These are phyloP conservation scores for Chloromonas sp. DNA, from an alignment of 163 green algal species.

Conservation along the genomic window DNA sequence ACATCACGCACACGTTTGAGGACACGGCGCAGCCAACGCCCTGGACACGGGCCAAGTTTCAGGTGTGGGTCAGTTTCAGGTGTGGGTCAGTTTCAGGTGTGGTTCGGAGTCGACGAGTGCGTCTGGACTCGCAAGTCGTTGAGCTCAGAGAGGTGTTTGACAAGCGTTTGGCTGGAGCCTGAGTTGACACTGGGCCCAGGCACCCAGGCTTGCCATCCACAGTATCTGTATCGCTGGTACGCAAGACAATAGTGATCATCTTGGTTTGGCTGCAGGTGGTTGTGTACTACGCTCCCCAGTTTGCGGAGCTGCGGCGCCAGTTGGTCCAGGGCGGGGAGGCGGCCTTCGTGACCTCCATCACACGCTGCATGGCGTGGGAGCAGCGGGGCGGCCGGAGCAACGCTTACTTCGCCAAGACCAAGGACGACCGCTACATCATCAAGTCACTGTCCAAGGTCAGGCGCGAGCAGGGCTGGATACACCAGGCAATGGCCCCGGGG, in stretches of 20 bases:
- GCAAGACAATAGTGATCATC: neutral
- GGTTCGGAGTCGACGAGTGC: neutral
- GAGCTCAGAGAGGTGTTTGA: too few relatives aligned
- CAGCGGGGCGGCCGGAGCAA: conserved; percentile 83
- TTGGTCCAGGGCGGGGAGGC: conserved; percentile 63
- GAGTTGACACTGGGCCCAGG: neutral
- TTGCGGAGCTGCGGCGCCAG: conserved; percentile 75
- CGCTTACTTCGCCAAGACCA: conserved; percentile 93
- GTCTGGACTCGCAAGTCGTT: too few relatives aligned
- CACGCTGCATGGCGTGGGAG: conserved; percentile 69
- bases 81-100: neutral
- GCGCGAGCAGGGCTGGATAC: too few relatives aligned
- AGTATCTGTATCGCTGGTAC: neutral
- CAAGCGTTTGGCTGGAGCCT: neutral
- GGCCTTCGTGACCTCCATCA: conserved; percentile 67
- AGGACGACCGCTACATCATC: conserved; percentile 91
- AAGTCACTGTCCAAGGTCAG: conserved; percentile 76
- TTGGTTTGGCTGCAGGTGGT: conserved; percentile 22
- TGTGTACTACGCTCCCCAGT: conserved; percentile 88
- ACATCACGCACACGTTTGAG: conserved; percentile 65
- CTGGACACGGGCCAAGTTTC: conserved; percentile 49
- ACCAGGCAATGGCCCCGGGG: too few relatives aligned
- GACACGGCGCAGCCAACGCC: conserved; percentile 53
- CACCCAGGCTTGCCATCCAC: neutral
- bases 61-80: conserved; percentile 17